A percentile compares a stretch with the other conserved stretches of the same genome.
phyloP scores from a whole-genome alignment of 2,329 filamentous ascomycete species.

The Ophiosphaerella korrae region DNA sequence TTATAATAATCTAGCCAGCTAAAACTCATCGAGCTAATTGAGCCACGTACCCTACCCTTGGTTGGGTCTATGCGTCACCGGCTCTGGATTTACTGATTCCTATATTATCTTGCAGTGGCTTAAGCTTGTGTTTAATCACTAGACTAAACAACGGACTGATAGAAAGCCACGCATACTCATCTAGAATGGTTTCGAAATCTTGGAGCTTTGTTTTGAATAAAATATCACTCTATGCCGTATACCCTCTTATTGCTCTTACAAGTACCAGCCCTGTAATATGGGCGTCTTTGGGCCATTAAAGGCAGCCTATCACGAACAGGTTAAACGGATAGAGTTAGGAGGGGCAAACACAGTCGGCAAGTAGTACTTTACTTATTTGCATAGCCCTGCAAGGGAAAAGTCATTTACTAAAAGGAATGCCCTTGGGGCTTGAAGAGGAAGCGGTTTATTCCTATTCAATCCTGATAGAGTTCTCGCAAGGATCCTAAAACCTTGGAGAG shows the following conservation, averaged over 20 bases:
- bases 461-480: slow-evolving; percentile 32
- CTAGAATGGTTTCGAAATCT: background rate
- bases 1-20: slow-evolving; percentile 18
- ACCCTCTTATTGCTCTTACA: background rate
- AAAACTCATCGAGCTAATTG: background rate
- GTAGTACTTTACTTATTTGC: slow-evolving; percentile 22
- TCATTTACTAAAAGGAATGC: slow-evolving; percentile 37
- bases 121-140: too few relatives aligned
- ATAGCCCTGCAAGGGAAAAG: slow-evolving; percentile 23
- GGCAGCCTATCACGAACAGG: slow-evolving; percentile 1
- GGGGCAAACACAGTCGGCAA: slow-evolving; percentile 13
- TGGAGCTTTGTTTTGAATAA: background rate
- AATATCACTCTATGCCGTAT: background rate
- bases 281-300: background rate
- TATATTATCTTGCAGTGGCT: too few relatives aligned
- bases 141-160: too few relatives aligned
- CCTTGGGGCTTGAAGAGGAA: slow-evolving; percentile 25
- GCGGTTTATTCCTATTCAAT: slow-evolving; percentile 35
- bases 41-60: too few relatives aligned
- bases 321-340: slow-evolving; percentile 11
- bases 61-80: background rate
- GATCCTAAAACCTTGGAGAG: background rate
- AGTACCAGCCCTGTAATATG: background rate
- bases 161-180: background rate
- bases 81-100: too few relatives aligned